Percentiles rank a stretch among this genome's conserved stretches.
Conservation (phyloP, 306 rosid genomes). For the Benincasa hispida region DNA sequence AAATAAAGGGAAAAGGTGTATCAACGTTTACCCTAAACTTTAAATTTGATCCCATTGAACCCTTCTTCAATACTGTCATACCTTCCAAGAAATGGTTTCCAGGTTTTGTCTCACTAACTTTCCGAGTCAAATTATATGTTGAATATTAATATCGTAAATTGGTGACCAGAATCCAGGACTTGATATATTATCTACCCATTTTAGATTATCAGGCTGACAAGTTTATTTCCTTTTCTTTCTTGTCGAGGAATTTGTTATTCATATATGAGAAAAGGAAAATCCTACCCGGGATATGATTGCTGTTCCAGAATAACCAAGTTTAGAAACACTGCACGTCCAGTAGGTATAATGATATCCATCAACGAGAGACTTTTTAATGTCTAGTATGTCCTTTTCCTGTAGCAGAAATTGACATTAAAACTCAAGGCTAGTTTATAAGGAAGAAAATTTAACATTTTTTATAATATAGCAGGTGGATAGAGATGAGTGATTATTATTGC, state of each 20-base stretch:
- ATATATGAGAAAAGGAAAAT: slow-evolving; percentile 2
- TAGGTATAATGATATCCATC: slow-evolving; percentile 77
- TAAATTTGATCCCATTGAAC: too few species aligned
- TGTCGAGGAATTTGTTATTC: not conserved
- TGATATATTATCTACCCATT: not conserved
- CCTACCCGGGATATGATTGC: slow-evolving; percentile 82
- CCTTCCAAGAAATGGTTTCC: not conserved
- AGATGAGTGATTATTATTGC: not conserved
- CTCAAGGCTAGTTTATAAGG: not conserved
- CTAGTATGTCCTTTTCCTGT: slow-evolving; percentile 76
- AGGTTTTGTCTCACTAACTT: not conserved
- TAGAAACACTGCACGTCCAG: slow-evolving; percentile 86
- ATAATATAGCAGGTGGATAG: not conserved
- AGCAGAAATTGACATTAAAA: slow-evolving; percentile 9
- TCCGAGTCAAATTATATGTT: too few species aligned
- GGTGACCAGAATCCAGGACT: not conserved
- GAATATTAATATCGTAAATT: not conserved
- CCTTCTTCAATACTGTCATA: not conserved
- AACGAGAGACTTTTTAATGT: slow-evolving; percentile 36
- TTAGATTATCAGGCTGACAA: not conserved
- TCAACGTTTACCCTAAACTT: too few species aligned
- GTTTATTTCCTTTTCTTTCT: not conserved
- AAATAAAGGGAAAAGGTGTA: not conserved
- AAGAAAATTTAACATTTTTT: not conserved
- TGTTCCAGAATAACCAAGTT: slow-evolving; percentile 94